A percentile compares a stretch with the other conserved stretches of the same genome.
These are phyloP conservation scores for Penicillium sp. DNA, from an alignment of 2,329 filamentous ascomycete species.

Conservation along the genomic window DNA sequence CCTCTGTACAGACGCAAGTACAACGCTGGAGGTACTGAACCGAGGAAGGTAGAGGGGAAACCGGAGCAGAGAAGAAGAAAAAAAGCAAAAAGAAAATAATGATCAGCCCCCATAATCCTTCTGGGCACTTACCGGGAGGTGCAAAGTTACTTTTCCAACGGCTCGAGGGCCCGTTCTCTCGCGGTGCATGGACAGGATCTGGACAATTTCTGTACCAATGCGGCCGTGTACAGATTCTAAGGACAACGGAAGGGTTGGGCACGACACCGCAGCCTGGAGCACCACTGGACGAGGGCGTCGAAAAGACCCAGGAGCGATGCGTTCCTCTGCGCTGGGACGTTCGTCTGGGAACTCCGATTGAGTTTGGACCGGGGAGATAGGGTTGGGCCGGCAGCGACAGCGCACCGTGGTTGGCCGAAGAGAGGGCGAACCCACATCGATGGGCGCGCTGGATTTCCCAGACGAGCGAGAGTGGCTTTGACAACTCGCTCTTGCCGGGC, in stretches of 20 bases:
- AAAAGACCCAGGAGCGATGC: too few relatives aligned
- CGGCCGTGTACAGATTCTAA: constrained; percentile 1
- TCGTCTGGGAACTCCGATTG: constrained; percentile 16
- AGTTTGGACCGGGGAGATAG: constrained; percentile 25
- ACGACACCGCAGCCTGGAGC: constrained; percentile 1
- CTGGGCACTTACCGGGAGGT: too few relatives aligned
- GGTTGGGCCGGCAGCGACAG: constrained; percentile 14
- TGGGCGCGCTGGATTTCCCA: constrained; percentile 3
- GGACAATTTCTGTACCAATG: too few relatives aligned
- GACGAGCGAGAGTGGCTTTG: constrained; percentile 2
- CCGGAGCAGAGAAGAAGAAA: too few relatives aligned
- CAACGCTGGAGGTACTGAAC: too few relatives aligned
- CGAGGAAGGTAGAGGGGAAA: too few relatives aligned
- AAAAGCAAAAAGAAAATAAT: too few relatives aligned
- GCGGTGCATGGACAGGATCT: too few relatives aligned
- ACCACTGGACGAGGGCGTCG: too few relatives aligned
- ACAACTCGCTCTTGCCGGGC: too few relatives aligned
- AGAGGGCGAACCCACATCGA: constrained; percentile 5
- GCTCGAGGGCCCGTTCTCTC: not conserved
- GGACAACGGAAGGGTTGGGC: not conserved
- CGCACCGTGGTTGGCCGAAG: constrained; percentile 14
- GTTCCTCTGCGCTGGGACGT: constrained; percentile 12
- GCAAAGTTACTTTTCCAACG: not conserved
- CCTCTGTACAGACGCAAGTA: too few relatives aligned
- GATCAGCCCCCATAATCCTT: too few relatives aligned